Evolutionary conservation across 2,329 filamentous ascomycete species (phyloP), one percentile per base, ranked within the genome.

Genomic region (Fusarium oligoseptatum): DNA sequence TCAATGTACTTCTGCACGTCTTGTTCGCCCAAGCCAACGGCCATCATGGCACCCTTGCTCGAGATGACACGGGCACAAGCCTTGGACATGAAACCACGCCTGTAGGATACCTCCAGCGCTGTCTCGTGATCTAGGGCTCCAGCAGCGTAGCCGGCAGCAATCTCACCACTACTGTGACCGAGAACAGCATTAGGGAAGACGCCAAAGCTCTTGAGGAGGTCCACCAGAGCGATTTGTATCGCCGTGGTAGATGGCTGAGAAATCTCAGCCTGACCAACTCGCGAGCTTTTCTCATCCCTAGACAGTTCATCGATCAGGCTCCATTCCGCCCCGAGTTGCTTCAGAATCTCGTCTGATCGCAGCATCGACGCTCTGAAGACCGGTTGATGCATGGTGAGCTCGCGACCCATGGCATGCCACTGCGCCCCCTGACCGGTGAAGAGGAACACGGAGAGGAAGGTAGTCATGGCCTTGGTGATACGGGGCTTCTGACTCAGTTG

Each of bases 201-300:
- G 3, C 76, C 74, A 57, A 80, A 83, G 3, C 69, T 73, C 32
- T 74, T 67, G n/a, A 84, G 75, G 1, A 86, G 76, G 17, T 85
- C 80, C 0, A 86, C 79, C 1, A 87, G 68, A 2, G 77, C 83
- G 4, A 87, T 76, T 67, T 87, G 86, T 0, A 88, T 48, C 0
- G 84, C 84, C 0, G 85, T 86, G 63, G 82, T 86, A 1, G 84
- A 60, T 0, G 86, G 81, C 66, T 87, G 85, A 22, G 79, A 79
- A 36, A 80, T 65, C 8, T 79, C 76, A 6, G 80, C 73, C 36
- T 78, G 76, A 65, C 87, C 85, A 48, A 81, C 67, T 6, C 60
- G 70, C n/a, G 74, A 76, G 1, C 32, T 66, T 10, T 39, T 52
- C 4, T 56, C 68, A 1, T 57, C 63, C n/a, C 66, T 69, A 9